These are phyloP conservation scores for Pestalotiopsis sp. DNA, from an alignment of 2,329 filamentous ascomycete genomes.

Conservation along the genomic window DNA sequence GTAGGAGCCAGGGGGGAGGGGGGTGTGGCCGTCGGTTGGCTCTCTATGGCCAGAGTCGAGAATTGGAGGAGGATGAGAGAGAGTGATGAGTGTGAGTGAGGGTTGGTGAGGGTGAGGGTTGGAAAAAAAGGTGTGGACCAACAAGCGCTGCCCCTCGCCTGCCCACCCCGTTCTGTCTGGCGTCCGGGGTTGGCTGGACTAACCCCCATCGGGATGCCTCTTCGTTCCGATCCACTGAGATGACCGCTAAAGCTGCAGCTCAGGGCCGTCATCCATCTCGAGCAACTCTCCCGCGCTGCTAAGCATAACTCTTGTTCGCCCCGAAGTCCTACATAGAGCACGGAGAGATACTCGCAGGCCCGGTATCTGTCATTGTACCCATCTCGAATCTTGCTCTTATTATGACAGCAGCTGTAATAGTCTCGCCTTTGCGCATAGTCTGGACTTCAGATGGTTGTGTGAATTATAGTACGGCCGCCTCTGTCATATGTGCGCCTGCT, in stretches of 20 bases:
- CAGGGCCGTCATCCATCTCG: slow-evolving; percentile 12
- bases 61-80: not conserved
- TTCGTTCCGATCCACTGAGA: slow-evolving; percentile 13
- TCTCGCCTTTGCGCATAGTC: not conserved
- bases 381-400: not conserved
- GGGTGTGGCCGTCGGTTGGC: not conserved
- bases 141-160: not conserved
- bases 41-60: not conserved
- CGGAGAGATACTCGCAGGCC: not conserved
- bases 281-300: slow-evolving; percentile 10
- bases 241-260: slow-evolving; percentile 10
- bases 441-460: slow-evolving; percentile 9
- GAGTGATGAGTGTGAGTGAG: not conserved
- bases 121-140: not conserved
- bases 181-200: not conserved
- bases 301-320: slow-evolving; percentile 1
- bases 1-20: not conserved
- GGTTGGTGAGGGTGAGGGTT: not conserved
- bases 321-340: not conserved
- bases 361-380: slow-evolving; percentile 1
- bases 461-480: not conserved
- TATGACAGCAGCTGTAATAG: not conserved
- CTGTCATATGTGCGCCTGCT: not conserved
- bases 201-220: slow-evolving; percentile 7
- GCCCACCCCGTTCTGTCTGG: not conserved